Evolutionary conservation across 495 filamentous ascomycete species (phyloP).

Genomic region (Evernia prunastri): DNA sequence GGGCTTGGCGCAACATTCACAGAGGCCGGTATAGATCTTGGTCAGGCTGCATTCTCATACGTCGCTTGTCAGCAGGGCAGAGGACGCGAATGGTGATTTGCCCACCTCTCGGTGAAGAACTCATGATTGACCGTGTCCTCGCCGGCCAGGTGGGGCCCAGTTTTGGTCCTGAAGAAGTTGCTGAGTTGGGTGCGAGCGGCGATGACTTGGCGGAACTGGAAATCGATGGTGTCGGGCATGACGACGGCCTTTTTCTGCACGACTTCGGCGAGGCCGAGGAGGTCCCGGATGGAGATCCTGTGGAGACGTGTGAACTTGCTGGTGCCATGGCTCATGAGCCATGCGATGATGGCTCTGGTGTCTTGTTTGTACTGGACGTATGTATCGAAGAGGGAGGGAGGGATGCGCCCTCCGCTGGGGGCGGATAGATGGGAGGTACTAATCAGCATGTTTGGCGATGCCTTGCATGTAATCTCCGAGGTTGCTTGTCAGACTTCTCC

Average conservation of each 20-base stretch:
- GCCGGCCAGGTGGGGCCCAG: neutral
- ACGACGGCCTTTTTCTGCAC: constrained; percentile 21
- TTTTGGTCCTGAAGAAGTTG: constrained; percentile 23
- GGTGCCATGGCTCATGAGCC: constrained; percentile 25
- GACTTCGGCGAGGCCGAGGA: constrained; percentile 17
- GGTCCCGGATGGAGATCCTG: constrained; percentile 23
- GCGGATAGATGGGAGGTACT: neutral
- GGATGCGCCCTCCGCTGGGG: neutral
- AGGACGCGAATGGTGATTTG: neutral
- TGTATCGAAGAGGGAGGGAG: constrained; percentile 18
- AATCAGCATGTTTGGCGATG: neutral
- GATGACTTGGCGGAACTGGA: constrained; percentile 28
- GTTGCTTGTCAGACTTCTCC: neutral
- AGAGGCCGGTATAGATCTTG: constrained; percentile 25
- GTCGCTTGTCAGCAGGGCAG: neutral
- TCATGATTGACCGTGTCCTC: constrained; percentile 24
- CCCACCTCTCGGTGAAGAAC: constrained; percentile 27
- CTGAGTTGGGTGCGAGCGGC: constrained; percentile 24
- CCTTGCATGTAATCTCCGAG: neutral
- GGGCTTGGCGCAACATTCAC: constrained; percentile 23
- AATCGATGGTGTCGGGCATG: constrained; percentile 28
- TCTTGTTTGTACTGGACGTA: constrained; percentile 30
- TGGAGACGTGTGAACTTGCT: neutral
- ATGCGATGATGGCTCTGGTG: constrained; percentile 25
- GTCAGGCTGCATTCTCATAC: constrained; percentile 15